Evolutionary conservation across 495 filamentous ascomycete species (phyloP).

Genomic region (Baudoinia panamericana): DNA sequence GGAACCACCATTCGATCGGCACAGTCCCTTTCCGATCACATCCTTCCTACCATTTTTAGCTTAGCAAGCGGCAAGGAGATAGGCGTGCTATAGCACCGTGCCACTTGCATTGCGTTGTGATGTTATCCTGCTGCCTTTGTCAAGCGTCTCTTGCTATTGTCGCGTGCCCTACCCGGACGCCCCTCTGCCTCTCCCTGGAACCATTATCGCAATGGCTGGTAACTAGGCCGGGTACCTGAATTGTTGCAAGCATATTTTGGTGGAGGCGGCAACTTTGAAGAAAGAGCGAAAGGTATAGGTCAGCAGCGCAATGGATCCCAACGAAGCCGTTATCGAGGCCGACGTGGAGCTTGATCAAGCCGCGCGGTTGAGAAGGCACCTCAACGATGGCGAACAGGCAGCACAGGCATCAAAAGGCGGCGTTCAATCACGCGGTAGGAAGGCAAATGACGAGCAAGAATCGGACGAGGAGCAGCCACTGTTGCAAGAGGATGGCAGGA

Average conservation of each 20-base stretch:
- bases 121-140: not conserved
- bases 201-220: not conserved
- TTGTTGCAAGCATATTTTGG: not conserved
- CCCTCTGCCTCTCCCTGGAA: not conserved
- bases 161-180: not conserved
- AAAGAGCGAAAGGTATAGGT: too few relatives aligned
- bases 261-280: not conserved
- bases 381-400: not conserved
- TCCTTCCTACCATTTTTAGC: not conserved
- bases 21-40: not conserved
- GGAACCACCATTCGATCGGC: not conserved
- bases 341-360: slow-evolving; percentile 13
- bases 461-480: slow-evolving; percentile 16
- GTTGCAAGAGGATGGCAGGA: slow-evolving; percentile 6
- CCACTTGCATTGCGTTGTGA: not conserved
- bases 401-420: slow-evolving; percentile 8
- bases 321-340: slow-evolving; percentile 15
- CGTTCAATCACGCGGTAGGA: not conserved
- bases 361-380: not conserved
- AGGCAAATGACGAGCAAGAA: not conserved
- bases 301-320: slow-evolving; percentile 13
- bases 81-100: not conserved
- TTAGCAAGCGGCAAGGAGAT: not conserved
- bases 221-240: not conserved
- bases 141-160: not conserved